Conservation (phyloP, 305 asterid genomes). For the Lippia alba region DNA sequence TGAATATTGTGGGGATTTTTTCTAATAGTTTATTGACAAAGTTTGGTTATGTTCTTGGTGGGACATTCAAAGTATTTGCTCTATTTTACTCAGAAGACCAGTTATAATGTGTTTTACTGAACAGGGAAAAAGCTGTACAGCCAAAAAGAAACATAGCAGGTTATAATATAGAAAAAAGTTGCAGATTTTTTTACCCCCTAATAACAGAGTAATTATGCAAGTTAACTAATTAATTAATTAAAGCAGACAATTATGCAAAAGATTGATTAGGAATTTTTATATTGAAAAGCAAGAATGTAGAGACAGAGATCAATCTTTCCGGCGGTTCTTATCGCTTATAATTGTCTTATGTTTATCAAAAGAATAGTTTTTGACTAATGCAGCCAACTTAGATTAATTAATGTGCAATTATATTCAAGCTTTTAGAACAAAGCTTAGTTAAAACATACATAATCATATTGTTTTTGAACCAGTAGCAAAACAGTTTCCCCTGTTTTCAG, state of each 20-base stretch:
- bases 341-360: slow-evolving; percentile 24
- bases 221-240: slow-evolving; percentile 7
- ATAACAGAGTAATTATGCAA: neutral
- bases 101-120: no score
- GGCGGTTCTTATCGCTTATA: slow-evolving; percentile 10
- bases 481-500: no score
- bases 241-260: slow-evolving; percentile 26
- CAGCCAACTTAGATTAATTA: neutral
- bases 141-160: no score
- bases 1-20: no score
- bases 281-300: slow-evolving; percentile 1
- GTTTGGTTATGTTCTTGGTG: neutral
- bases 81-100: neutral
- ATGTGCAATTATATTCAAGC: neutral
- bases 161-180: no score
- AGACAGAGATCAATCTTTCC: slow-evolving; percentile 25
- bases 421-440: neutral
- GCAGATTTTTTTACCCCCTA: no score
- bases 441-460: no score
- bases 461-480: no score
- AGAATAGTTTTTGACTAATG: slow-evolving; percentile 11
- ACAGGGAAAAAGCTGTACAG: no score
- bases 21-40: no score
- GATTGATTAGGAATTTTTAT: slow-evolving; percentile 14
- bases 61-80: neutral